Percentiles rank a stretch among this genome's conserved stretches.
phyloP scores from a whole-genome alignment of 2,329 filamentous ascomycete genomes.

The Neurospora sp. region DNA sequence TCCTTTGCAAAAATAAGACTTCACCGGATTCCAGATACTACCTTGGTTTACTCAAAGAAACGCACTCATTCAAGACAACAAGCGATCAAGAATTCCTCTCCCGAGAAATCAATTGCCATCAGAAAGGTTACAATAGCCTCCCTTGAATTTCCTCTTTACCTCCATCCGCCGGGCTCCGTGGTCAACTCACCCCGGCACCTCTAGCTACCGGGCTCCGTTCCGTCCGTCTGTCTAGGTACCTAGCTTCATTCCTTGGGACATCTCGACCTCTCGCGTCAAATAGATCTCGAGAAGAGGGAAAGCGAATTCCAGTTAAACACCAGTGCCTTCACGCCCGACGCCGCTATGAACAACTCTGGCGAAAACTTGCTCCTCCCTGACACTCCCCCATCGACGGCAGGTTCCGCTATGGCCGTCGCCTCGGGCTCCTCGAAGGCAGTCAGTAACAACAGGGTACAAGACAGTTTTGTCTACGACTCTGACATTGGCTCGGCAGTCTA shows the following conservation, averaged over 20 bases:
- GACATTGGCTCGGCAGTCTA: not conserved
- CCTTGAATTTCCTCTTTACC: not conserved
- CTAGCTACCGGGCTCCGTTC: not conserved
- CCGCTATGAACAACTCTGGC: not conserved
- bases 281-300: not conserved
- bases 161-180: not conserved
- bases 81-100: not conserved
- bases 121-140: not conserved
- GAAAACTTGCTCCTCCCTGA: not conserved
- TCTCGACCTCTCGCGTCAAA: not conserved
- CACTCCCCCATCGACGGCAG: not conserved
- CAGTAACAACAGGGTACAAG: not conserved
- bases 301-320: not conserved
- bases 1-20: not conserved
- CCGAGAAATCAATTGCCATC: not conserved
- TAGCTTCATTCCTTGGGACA: not conserved
- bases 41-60: not conserved
- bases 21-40: not conserved
- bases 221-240: not conserved
- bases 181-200: not conserved
- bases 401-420: not conserved
- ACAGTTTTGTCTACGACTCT: not conserved
- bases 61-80: not conserved
- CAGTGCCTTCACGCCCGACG: not conserved
- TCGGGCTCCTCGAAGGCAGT: not conserved